phyloP scores from a whole-genome alignment of 139 green algal species.

The Prasinococcaceae sp. region DNA sequence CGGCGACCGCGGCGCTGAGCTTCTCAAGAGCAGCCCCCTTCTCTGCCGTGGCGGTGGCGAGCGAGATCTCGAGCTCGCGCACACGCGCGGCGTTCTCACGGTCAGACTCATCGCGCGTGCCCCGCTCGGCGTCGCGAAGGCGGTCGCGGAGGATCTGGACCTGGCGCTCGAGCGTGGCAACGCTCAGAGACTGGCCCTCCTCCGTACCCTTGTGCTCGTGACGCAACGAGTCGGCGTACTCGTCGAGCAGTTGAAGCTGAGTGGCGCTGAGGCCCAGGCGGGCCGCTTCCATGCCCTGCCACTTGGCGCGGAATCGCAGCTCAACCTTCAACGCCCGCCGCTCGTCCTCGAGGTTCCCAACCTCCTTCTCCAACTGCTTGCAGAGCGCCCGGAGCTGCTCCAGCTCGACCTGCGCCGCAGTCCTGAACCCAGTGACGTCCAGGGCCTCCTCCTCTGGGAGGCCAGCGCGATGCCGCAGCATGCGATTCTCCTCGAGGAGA shows the following conservation, averaged over 20 bases:
- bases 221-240: conserved; percentile 38
- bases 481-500: conserved; percentile 1
- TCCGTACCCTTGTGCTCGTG: neutral
- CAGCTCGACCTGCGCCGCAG: conserved; percentile 10
- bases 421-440: conserved; percentile 13
- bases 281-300: conserved; percentile 43
- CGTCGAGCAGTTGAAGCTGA: conserved; percentile 51
- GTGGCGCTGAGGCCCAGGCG: conserved; percentile 41
- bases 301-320: conserved; percentile 61
- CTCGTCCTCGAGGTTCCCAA: conserved; percentile 49
- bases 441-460: conserved; percentile 11
- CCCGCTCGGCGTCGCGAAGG: too few species aligned
- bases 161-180: too few species aligned
- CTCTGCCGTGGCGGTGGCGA: too few species aligned
- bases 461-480: conserved; percentile 15
- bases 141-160: too few species aligned
- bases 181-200: neutral
- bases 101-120: neutral
- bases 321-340: conserved; percentile 47
- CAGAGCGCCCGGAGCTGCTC: conserved; percentile 21
- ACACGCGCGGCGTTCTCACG: neutral
- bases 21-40: too few species aligned
- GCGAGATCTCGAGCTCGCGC: neutral
- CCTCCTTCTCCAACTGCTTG: conserved; percentile 22
- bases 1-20: too few species aligned